Evolutionary conservation across 2,329 filamentous ascomycete species (phyloP).

Genomic region (Thelonectria discophora): DNA sequence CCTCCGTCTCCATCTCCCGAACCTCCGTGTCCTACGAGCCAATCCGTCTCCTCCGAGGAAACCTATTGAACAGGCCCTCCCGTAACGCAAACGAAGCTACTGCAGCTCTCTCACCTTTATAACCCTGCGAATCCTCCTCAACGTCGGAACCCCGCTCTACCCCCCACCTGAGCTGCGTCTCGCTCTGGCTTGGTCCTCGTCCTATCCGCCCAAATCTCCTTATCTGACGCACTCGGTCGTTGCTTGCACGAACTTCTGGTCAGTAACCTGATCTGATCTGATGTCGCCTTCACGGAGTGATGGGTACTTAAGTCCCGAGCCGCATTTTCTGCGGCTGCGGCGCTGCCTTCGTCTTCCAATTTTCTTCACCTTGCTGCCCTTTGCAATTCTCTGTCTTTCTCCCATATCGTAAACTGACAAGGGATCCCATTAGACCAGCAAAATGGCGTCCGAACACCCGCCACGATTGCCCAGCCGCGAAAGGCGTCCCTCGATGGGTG

Average conservation of each 20-base stretch:
- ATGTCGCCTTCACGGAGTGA: slow-evolving; percentile 31
- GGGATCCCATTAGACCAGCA: slow-evolving; percentile 24
- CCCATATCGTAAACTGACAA: slow-evolving; percentile 28
- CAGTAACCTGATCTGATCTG: slow-evolving; percentile 42
- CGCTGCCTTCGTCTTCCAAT: slow-evolving; percentile 22
- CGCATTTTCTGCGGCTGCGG: slow-evolving; percentile 17
- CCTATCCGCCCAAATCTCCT: slow-evolving; percentile 32
- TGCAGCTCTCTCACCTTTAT: slow-evolving; percentile 38
- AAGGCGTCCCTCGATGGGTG: slow-evolving; percentile 81
- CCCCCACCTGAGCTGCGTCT: slow-evolving; percentile 39
- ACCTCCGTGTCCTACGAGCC: not conserved
- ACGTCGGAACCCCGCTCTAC: slow-evolving; percentile 35
- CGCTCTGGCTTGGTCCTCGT: slow-evolving; percentile 30
- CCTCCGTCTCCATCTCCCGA: not conserved
- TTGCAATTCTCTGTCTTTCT: slow-evolving; percentile 5
- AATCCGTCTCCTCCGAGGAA: not conserved
- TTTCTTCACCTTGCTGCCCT: slow-evolving; percentile 18
- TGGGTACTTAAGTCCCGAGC: slow-evolving; percentile 34
- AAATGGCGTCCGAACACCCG: slow-evolving; percentile 49
- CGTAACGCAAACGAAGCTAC: slow-evolving; percentile 32
- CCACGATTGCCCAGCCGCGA: slow-evolving; percentile 66
- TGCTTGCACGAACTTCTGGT: slow-evolving; percentile 37
- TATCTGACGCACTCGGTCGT: slow-evolving; percentile 41
- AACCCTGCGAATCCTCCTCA: slow-evolving; percentile 21
- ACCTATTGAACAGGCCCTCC: slow-evolving; percentile 25